Conservation (phyloP, 352 stramenopile genomes). For the Halophytophthora batemanensis region DNA sequence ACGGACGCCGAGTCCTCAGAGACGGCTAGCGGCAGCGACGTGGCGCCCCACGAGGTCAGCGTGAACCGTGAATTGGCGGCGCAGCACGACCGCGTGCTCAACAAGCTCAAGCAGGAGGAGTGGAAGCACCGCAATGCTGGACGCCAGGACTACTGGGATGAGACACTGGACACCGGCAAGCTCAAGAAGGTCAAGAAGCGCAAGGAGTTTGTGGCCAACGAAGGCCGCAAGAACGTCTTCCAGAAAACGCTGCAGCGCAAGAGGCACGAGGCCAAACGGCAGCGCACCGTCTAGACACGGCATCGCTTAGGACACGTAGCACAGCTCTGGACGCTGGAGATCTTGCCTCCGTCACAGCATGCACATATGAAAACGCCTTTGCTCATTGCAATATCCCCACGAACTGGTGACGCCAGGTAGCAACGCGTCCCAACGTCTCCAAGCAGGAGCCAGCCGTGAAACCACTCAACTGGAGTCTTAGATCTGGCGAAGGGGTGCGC, state of each 20-base stretch:
- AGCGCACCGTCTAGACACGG: conserved; percentile 16
- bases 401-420: no score
- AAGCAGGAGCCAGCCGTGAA: no score
- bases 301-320: not conserved
- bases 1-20: conserved; percentile 46
- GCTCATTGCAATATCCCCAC: no score
- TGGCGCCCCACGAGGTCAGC: conserved; percentile 8
- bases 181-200: conserved; percentile 84
- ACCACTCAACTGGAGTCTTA: not conserved
- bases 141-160: conserved; percentile 76
- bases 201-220: conserved; percentile 77
- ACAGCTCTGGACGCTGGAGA: no score
- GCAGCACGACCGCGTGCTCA: conserved; percentile 68
- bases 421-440: no score
- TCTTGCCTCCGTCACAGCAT: no score
- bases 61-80: conserved; percentile 36
- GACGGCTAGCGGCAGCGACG: conserved; percentile 34
- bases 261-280: conserved; percentile 44
- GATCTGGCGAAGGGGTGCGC: not conserved
- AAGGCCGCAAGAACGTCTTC: conserved; percentile 73
- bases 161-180: conserved; percentile 69
- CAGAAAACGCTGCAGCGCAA: conserved; percentile 57
- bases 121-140: conserved; percentile 64
- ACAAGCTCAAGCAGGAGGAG: conserved; percentile 72
- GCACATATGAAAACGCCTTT: no score